A percentile compares a stretch with the other conserved stretches of the same genome.
phyloP scores from a whole-genome alignment of 2,329 filamentous ascomycete species.

The Penicillium sp. region DNA sequence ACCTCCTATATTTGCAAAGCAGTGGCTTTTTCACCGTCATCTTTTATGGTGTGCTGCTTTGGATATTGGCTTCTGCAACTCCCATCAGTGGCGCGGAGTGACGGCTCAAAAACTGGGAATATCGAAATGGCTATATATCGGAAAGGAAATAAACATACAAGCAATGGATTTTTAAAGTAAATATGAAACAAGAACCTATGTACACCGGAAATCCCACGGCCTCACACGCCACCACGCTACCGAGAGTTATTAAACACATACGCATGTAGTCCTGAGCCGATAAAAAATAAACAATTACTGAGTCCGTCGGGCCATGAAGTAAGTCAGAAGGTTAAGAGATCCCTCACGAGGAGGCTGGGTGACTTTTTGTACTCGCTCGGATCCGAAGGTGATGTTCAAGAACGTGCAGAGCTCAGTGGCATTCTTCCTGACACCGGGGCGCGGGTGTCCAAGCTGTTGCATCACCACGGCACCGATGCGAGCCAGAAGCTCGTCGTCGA shows the following conservation, averaged over 20 bases:
- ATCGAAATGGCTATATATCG: background rate
- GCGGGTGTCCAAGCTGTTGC: conserved; percentile 30
- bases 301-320: conserved; percentile 33
- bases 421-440: conserved; percentile 39
- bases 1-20: too few relatives aligned
- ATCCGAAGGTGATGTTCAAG: conserved; percentile 26
- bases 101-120: background rate
- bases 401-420: conserved; percentile 37
- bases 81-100: background rate
- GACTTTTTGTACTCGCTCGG: conserved; percentile 28
- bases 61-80: too few relatives aligned
- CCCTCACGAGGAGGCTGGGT: conserved; percentile 30
- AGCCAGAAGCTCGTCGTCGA: conserved; percentile 21
- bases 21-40: too few relatives aligned
- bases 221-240: conserved; percentile 6
- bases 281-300: conserved; percentile 13
- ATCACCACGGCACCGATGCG: conserved; percentile 34
- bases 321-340: conserved; percentile 36
- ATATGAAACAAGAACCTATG: conserved; percentile 7
- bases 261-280: background rate
- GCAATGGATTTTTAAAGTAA: background rate
- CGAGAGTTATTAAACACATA: conserved; percentile 4
- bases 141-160: background rate
- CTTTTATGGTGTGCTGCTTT: too few relatives aligned
- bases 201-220: conserved; percentile 5